phyloP scores from a whole-genome alignment of 345 rosid genomes.

The Abelmoschus esculentus region DNA sequence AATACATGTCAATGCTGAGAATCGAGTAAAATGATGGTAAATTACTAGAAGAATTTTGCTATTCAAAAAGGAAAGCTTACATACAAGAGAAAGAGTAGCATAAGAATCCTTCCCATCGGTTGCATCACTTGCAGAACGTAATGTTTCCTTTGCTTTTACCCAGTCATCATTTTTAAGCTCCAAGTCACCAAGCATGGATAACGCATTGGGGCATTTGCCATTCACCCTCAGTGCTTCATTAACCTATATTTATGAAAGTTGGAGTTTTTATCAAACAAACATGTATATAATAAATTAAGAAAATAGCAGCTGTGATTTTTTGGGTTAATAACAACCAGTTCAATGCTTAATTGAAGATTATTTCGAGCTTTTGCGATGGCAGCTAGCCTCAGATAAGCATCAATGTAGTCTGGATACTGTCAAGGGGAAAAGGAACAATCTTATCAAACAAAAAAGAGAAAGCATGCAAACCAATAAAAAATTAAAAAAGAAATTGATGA shows the following conservation, averaged over 20 bases:
- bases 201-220: constrained; percentile 72
- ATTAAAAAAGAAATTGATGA: neutral
- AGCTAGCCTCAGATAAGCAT: constrained; percentile 94
- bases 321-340: constrained; percentile 51
- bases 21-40: neutral
- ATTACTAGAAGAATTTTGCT: neutral
- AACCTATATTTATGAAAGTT: constrained; percentile 36
- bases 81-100: constrained; percentile 81
- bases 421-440: constrained; percentile 13
- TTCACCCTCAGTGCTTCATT: constrained; percentile 86
- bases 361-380: constrained; percentile 81
- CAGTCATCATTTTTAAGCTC: constrained; percentile 99
- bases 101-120: constrained; percentile 96
- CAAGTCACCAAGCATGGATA: constrained; percentile 92
- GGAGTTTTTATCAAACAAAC: constrained; percentile 12
- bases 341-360: constrained; percentile 87
- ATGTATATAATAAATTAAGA: neutral
- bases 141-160: constrained; percentile 98
- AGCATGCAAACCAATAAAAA: neutral
- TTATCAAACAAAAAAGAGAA: constrained; percentile 11
- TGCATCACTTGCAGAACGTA: constrained; percentile 91
- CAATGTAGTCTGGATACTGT: constrained; percentile 86
- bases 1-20: neutral
- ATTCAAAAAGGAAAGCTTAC: constrained; percentile 6
- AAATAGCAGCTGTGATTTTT: neutral